phyloP scores from a whole-genome alignment of 805 yeast genomes.

The Wickerhamomyces xylosicus region DNA sequence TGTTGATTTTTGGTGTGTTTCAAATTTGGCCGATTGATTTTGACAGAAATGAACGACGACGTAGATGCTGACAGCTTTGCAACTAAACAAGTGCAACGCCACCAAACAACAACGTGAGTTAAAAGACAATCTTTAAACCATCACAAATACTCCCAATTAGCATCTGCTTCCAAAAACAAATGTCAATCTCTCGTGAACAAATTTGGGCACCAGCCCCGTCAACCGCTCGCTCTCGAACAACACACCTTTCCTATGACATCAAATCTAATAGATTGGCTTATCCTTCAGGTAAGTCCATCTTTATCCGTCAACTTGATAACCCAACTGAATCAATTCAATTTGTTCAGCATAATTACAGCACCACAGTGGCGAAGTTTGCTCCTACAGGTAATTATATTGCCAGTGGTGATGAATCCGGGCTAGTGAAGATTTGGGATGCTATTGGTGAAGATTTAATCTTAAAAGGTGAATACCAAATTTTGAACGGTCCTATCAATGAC shows the following conservation, averaged over 20 bases:
- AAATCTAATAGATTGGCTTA: constrained; percentile 66
- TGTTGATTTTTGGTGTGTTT: too few relatives aligned
- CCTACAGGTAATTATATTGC: constrained; percentile 89
- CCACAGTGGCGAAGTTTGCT: constrained; percentile 79
- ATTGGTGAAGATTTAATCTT: constrained; percentile 42
- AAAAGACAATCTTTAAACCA: not conserved
- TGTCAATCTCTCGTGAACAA: constrained; percentile 19
- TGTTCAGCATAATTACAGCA: constrained; percentile 55
- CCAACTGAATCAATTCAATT: constrained; percentile 53
- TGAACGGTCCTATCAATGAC: constrained; percentile 74
- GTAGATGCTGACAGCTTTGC: too few relatives aligned
- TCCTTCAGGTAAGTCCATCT: constrained; percentile 71
- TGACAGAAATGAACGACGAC: too few relatives aligned
- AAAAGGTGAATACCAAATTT: constrained; percentile 73
- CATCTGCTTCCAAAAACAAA: constrained; percentile 1
- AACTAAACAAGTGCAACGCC: too few relatives aligned
- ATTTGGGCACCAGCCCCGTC: constrained; percentile 71
- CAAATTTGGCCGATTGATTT: too few relatives aligned
- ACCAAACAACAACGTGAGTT: not conserved
- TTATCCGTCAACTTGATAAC: constrained; percentile 53
- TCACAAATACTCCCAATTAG: not conserved
- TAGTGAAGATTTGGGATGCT: constrained; percentile 80
- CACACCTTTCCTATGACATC: constrained; percentile 67
- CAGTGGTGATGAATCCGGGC: constrained; percentile 87
- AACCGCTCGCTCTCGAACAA: constrained; percentile 60